Evolutionary conservation across 345 rosid species (phyloP), one percentile per base, ranked within the genome.

Genomic region (Citrus cavaleriei): DNA sequence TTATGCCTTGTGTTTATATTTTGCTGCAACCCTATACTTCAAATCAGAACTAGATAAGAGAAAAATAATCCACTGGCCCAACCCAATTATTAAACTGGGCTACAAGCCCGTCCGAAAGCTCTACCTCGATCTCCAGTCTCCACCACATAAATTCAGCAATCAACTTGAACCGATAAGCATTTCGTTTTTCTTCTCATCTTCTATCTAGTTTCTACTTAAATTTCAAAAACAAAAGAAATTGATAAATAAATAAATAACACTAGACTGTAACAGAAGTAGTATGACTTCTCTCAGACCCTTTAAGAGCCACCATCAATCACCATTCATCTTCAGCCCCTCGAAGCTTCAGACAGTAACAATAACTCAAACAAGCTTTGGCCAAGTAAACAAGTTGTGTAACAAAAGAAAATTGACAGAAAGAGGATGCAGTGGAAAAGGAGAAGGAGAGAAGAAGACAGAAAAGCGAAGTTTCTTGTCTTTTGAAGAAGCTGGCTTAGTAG

Each of bases 401-500:
- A 61, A 73, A 67, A 79, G 73, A 70, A 82, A 79, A 27, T 59
- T 80, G 34, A 54, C 12, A 35, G 81, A 79, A 46, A 86, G 77
- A 79, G 86, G 83, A 37, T 65, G 88, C 61, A 46, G 83, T 0
- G 93, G 79, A 13, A 84, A 73, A 70, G 88, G 76, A 68, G 83
- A 82, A 27, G 85, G 75, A 30, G 85, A 87, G 72, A 83, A 79
- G 76, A 78, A 81, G 68, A 35, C 81, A 3, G 93, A 87, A 70
- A 84, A 80, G 42, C 80, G 82, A 81, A 85, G 83, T 34, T 93
- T 95, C 84, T 81, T 93, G 85, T 86, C 81, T 67, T 80, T 90
- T 61, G 99, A 93, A 86, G 99, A 95, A 84, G 98, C 98, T 12
- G 99, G 98, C 22, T 87, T 95, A 12, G 95, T 95, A 4, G 98